Evolutionary conservation across 192 early-diverging fungal genomes (phyloP), one percentile per base, ranked within the genome.

Genomic region (Backusella tuberculispora): DNA sequence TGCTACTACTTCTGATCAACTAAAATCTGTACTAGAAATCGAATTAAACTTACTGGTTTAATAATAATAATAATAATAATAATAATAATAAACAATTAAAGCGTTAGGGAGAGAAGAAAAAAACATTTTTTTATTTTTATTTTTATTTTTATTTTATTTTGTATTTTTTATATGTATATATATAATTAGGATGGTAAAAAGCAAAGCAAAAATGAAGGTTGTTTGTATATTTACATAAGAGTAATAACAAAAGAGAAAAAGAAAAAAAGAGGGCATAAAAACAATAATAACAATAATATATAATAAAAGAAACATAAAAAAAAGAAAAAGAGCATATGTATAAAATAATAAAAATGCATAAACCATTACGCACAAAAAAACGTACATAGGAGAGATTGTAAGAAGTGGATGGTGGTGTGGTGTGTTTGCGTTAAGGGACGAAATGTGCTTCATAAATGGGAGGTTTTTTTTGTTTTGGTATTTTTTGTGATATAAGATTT

Each of bases 401-500:
- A 21, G 29, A 19, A 60, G 47, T 19, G 26, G 9, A 40, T 64
- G 41, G 21, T n/a, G 19, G 42, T 17, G 53, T 21, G 40, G 8
- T 44, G 29, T 34, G 29, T 0, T 34, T 34, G 29, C 24, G 60
- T 37, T 40, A 40, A 60, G 53, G 53, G 53, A 60, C 53, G 13
- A 60, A 60, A 60, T 60, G 53, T 60, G 26, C 53, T 60, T 60
- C 53, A 60, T 60, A 60, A 60, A 60, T 5, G 8, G 53, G 21
- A 26, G 53, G 21, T 60, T 19, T 66, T 66, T 66, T 66, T 66
- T 66, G n/a, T n/a, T n/a, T n/a, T n/a, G n/a, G n/a, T n/a, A n/a
- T 40, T 66, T 40, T 66, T 19, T 37, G 12, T 42, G 38, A 17
- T 42, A 19, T 66, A 12, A 17, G 3, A 17, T 13, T 48, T 48